Base-by-base conservation (phyloP, 768 basidiomycete species). In the Boletus pseudo-olivaceus region DNA sequence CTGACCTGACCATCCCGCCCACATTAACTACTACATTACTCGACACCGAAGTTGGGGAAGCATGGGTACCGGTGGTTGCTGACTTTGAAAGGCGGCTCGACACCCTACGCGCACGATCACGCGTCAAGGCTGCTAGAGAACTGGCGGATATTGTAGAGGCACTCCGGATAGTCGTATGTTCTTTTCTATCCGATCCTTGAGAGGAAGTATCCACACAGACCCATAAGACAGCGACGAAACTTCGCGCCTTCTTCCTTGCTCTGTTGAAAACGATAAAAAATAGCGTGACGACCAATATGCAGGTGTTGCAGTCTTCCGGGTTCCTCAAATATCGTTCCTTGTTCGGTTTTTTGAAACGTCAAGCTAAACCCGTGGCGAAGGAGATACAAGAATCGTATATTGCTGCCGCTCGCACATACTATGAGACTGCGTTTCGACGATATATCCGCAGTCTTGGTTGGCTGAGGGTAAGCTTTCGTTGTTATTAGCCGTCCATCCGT, bases 401-500 rank as follows among this genome's bases (percentile, higher is more conserved):
- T 29, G 81, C 81, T 33, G 83, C 89, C 27, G 88, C 90, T 14
- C 84, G 94, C 38, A 81, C 90, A 20, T 99, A 97, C 68, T 98
- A 93, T 55, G 97, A 99, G 73, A 98, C 97, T 20, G 92, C 88
- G 1, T 95, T 98, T 68, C 77, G 97, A 57, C 76, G 97, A 40
- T 99, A 98, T 68, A 80, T 85, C 23, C 78, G 97, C 42, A 88
- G 86, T 65, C 75, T 99, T 44, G 82, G 84, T 34, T 83, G 78
- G 71, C 79, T 98, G 48, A 90, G 88, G 78, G 89, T 89, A 41
- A 46, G 73, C 23, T 58, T 47, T 33, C 19, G 12, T 48, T 43
- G 47, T 48, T 29, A 3, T 40, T 20, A 6, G 20, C 5, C 5
- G 30, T 30, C 23, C 45, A 38, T 38, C 39, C 26, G 1, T 43